Conservation (phyloP, 331 rosid species). For the Prunus yedoensis region DNA sequence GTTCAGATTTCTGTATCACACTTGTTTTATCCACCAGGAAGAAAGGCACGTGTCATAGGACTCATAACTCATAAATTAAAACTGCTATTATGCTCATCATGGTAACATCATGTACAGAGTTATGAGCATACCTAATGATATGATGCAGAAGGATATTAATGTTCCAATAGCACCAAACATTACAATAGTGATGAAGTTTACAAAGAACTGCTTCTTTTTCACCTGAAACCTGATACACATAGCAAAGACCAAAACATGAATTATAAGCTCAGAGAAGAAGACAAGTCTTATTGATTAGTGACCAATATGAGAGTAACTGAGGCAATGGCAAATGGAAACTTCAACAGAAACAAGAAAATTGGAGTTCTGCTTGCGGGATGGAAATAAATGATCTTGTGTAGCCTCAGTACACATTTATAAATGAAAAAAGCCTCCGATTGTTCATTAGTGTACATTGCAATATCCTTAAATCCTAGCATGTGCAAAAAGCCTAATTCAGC, state of each 20-base stretch:
- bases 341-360: background rate
- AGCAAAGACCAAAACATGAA: constrained; percentile 27
- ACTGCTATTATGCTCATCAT: background rate
- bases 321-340: background rate
- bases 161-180: constrained; percentile 95
- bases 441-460: no score
- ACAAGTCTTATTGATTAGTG: background rate
- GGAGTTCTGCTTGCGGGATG: background rate
- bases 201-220: constrained; percentile 95
- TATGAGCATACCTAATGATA: constrained; percentile 61
- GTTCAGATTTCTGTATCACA: background rate
- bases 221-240: constrained; percentile 85
- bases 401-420: no score
- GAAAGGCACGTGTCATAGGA: background rate
- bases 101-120: constrained; percentile 2
- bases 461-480: no score
- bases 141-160: constrained; percentile 68
- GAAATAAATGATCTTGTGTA: background rate
- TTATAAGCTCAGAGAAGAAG: background rate
- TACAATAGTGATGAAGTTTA: constrained; percentile 75
- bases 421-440: no score
- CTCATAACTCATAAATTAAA: background rate
- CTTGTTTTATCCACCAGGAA: background rate
- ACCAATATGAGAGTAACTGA: constrained; percentile 12
- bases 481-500: no score